Evolutionary conservation across 192 early-diverging fungal genomes (phyloP).

Genomic region (Funneliformis geosporum): DNA sequence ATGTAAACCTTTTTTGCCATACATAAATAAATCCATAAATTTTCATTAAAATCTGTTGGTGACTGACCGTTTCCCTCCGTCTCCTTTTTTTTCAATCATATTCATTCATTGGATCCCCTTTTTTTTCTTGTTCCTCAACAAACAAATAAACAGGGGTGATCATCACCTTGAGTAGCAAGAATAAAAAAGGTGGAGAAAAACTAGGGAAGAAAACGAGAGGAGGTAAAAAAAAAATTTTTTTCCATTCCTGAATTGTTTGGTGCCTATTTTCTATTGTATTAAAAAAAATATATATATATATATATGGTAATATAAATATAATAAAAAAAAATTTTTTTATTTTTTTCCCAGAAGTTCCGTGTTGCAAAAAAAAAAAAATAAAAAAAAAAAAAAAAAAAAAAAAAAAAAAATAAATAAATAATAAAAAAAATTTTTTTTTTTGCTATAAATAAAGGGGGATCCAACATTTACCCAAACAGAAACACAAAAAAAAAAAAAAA

Average conservation of each 20-base stretch:
- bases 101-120: too few species aligned
- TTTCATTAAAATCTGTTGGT: too few species aligned
- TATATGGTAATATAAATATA: not conserved
- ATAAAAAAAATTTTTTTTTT: not conserved
- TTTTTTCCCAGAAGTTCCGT: not conserved
- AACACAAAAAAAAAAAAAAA: not conserved
- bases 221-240: too few species aligned
- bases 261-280: not conserved
- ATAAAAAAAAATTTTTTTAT: constrained; percentile 2
- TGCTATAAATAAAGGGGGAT: not conserved
- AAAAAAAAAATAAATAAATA: too few species aligned
- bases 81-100: too few species aligned
- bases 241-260: not conserved
- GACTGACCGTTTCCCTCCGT: too few species aligned
- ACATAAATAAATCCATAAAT: too few species aligned
- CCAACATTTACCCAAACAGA: not conserved
- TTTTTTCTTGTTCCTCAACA: constrained; percentile 25
- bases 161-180: not conserved
- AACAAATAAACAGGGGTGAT: constrained; percentile 20
- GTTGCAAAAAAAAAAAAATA: too few species aligned
- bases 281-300: not conserved
- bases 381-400: too few species aligned
- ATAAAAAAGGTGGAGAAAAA: constrained; percentile 7
- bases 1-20: too few species aligned
- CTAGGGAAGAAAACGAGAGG: too few species aligned